A percentile compares a stretch with the other conserved stretches of the same genome.
These are phyloP conservation scores for Xylaria multiplex DNA, from an alignment of 2,329 filamentous ascomycete species.

Conservation along the genomic window DNA sequence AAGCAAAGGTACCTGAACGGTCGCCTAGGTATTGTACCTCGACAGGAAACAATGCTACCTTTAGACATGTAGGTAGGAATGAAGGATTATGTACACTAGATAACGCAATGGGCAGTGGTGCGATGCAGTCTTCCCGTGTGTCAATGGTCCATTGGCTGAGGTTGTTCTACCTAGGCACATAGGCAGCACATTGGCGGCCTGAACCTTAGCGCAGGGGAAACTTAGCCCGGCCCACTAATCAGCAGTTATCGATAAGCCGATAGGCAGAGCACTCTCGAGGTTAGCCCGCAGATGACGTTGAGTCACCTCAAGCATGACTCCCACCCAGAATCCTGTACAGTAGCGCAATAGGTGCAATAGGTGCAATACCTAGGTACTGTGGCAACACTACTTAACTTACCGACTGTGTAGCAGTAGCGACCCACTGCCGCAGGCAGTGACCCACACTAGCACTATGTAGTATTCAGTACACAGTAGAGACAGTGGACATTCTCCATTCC, in stretches of 20 bases:
- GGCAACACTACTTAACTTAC: too few species aligned
- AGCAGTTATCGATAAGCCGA: conserved; percentile 32
- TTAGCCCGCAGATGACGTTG: conserved; percentile 33
- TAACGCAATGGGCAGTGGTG: conserved; percentile 9
- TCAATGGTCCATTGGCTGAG: conserved; percentile 20
- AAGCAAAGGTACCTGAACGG: not conserved
- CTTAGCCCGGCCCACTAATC: conserved; percentile 3
- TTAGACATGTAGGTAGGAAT: not conserved
- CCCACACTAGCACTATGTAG: too few species aligned
- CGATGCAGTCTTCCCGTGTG: not conserved
- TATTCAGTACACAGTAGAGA: too few species aligned
- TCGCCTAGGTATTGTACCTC: not conserved
- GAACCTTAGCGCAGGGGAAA: conserved; percentile 6
- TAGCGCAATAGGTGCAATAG: not conserved
- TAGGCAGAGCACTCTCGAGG: conserved; percentile 14
- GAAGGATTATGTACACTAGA: conserved; percentile 10
- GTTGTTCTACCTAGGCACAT: too few species aligned
- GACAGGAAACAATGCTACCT: too few species aligned
- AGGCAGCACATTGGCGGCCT: too few species aligned
- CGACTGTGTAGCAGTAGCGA: too few species aligned
- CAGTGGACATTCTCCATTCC: too few species aligned
- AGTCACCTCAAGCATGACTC: conserved; percentile 29
- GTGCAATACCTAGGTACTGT: not conserved
- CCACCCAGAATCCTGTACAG: not conserved
- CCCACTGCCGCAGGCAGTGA: too few species aligned